These are phyloP conservation scores for Phytophthora palmivora DNA, from an alignment of 352 stramenopile genomes.

Conservation along the genomic window DNA sequence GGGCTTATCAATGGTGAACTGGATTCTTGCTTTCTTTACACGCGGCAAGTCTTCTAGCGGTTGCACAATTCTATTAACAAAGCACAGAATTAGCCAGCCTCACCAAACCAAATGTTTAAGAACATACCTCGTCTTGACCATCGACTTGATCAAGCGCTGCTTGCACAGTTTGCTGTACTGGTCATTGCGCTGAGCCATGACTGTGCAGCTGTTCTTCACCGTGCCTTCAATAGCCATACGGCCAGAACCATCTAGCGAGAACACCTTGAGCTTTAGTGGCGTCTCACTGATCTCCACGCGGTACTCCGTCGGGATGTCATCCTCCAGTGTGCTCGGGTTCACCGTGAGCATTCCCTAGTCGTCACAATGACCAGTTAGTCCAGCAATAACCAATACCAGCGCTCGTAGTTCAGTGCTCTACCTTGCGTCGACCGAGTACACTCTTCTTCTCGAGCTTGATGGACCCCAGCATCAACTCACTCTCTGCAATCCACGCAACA, in stretches of 20 bases:
- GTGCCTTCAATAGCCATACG: constrained; percentile 90
- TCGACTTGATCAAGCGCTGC: constrained; percentile 86
- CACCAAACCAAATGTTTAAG: too few relatives aligned
- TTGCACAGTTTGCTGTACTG: constrained; percentile 89
- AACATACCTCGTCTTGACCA: constrained; percentile 81
- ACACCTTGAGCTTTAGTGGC: constrained; percentile 84
- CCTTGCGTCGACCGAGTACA: constrained; percentile 75
- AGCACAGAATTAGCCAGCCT: too few relatives aligned
- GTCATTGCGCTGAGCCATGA: constrained; percentile 86
- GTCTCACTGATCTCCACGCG: constrained; percentile 81
- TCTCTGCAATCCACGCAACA: constrained; percentile 70
- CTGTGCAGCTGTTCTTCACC: constrained; percentile 86
- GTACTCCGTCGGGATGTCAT: constrained; percentile 85
- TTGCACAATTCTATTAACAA: constrained; percentile 66
- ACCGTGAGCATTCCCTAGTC: constrained; percentile 76
- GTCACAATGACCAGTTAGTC: constrained; percentile 6
- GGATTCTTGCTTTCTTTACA: constrained; percentile 82
- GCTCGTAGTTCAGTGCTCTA: constrained; percentile 22
- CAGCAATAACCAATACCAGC: constrained; percentile 5
- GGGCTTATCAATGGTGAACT: constrained; percentile 86
- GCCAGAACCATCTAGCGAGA: constrained; percentile 84
- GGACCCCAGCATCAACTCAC: constrained; percentile 82
- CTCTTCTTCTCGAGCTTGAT: constrained; percentile 87
- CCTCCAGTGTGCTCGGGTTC: constrained; percentile 76
- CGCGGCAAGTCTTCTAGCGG: constrained; percentile 75